A percentile compares a stretch with the other conserved stretches of the same genome.
Evolutionary conservation across 805 yeast genomes (phyloP).

Genomic region (Ogataea methylovora): DNA sequence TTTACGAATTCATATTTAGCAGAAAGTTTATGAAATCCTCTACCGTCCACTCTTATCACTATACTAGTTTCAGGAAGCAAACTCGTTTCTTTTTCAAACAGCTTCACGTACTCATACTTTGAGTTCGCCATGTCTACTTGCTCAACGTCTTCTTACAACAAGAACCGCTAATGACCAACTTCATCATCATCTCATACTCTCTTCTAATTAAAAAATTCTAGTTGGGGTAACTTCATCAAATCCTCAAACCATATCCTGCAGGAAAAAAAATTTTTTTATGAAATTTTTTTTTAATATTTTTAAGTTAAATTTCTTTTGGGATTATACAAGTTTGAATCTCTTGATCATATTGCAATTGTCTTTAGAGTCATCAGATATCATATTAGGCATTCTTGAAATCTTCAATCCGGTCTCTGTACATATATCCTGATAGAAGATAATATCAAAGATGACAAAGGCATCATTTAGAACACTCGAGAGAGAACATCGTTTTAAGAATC

Average conservation of each 20-base stretch:
- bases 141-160: too few species aligned
- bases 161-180: too few species aligned
- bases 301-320: background rate
- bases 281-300: background rate
- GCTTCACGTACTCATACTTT: slow-evolving; percentile 77
- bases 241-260: too few species aligned
- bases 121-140: slow-evolving; percentile 63
- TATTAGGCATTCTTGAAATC: too few species aligned
- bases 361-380: too few species aligned
- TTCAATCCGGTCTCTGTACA: background rate
- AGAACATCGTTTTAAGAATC: slow-evolving; percentile 76
- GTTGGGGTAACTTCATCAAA: too few species aligned
- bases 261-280: slow-evolving; percentile 1
- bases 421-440: background rate
- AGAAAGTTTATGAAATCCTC: slow-evolving; percentile 87
- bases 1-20: slow-evolving; percentile 66
- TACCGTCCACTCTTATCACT: slow-evolving; percentile 84
- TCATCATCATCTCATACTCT: too few species aligned
- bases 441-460: slow-evolving; percentile 34
- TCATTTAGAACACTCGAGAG: slow-evolving; percentile 80
- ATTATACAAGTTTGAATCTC: background rate
- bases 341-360: too few species aligned
- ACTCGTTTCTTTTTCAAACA: slow-evolving; percentile 66
- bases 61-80: slow-evolving; percentile 77
- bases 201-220: too few species aligned